Base-by-base conservation (phyloP, 208 protist species). In the Phytomonas sp. region DNA sequence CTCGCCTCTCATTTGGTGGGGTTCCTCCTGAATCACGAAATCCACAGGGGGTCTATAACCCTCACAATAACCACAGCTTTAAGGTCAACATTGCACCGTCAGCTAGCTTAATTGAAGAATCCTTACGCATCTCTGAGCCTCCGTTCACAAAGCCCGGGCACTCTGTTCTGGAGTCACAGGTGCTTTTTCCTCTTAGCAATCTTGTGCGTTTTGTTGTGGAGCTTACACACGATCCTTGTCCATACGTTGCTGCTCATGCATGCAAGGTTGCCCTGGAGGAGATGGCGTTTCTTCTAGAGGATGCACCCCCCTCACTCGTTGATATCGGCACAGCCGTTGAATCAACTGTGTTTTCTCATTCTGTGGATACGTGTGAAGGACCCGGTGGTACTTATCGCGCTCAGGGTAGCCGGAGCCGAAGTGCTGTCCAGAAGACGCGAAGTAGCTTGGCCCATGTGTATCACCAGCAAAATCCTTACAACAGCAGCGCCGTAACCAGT, bases 191-290 rank as follows among this genome's bases (percentile, higher is more conserved):
- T 13, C 69, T 89, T 61, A 84, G 84, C 73, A 83, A 87, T 67
- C 69, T 89, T 40, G 73, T 87, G 5, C 81, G 81, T 2, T 69
- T 85, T 60, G 79, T 78, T 34, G 71, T 86, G 7, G 79, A 87
- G 76, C 71, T 79, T 62, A 82, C 82, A 20, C 81, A 89, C 34
- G 84, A 87, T 66, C 69, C 78, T 70, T 95, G 85, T 68, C 86
- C 84, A 23, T 82, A 84, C 76, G 80, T 89, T 46, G 75, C 77
- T 36, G 70, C 83, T 0, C 82, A 87, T 71, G 79, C 82, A 9
- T 76, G 76, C 46, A 82, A 81, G 34, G 77, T 89, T 5, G 68
- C 88, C 11, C 53, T 82, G n/a, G 84, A 92, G 60, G 82, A 88
- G 70, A 79, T 89, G 56, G 76, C 71, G 37, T 81, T 88, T 33